Base-by-base conservation (phyloP, 805 yeast genomes). In the Candida patagonica region DNA sequence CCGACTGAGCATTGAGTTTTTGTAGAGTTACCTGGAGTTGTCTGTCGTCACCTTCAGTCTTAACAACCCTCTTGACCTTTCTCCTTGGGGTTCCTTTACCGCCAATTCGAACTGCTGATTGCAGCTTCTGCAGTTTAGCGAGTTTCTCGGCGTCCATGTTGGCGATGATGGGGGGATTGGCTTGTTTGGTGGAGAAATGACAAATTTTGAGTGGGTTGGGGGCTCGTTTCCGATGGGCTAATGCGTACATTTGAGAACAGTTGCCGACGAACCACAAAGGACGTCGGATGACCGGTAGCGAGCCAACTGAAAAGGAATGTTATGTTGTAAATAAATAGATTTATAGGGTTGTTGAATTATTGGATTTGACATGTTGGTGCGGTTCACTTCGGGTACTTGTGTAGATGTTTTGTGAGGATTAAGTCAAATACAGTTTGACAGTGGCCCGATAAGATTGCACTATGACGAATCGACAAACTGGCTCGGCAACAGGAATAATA, bases 41-140 rank as follows among this genome's bases (percentile, higher is more conserved):
- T 66, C 86, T 73, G 70, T 88, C 95, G 57, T 78, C 86, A 48
- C 63, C 68, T 67, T 82, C 86, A 55, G 74, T 64, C 57, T 57
- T 55, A 46, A 50, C 53, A 54, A 68, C 61, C 73, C 86, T 85
- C 76, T 82, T 82, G 64, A 83, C 81, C 76, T 85, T 84, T 63
- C 95, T 80, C 76, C 98, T 87, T 65, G 88, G 80, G 59, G 71
- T 66, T 27, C 71, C 71, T 53, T 66, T 66, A 43, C 82, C 82
- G 54, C 88, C 92, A 56, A 81, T 79, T 61, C 92, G 88, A 71
- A 74, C 80, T 69, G 75, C 71, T 66, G 83, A 74, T 59, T 83
- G 75, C 54, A 81, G 73, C 67, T 83, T 84, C 65, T 86, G 94
- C 66, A 88, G 76, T 71, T 83, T 86, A 57, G 94, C 94, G 71